Evolutionary conservation across 2,329 filamentous ascomycete genomes (phyloP), one percentile per base, ranked within the genome.

Genomic region (Ophiostoma piceae): DNA sequence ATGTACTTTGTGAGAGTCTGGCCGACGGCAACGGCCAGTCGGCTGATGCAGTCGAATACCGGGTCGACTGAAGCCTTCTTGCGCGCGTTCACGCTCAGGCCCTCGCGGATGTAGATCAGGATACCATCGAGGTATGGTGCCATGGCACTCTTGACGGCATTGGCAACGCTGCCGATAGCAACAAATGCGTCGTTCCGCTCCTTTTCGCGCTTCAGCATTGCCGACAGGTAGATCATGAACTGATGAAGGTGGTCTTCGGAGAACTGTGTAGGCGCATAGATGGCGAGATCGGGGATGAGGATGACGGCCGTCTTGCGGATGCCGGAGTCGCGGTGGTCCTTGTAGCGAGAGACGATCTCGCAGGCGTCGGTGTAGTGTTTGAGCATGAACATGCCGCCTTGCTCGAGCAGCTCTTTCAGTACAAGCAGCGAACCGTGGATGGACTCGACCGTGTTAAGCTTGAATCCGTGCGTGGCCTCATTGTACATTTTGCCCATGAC

Each of bases 321-420:
- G 47, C 93, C 90, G 3, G 88, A 83, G 75, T 99, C 96, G 69
- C 92, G 88, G 75, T 98, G 92, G 75, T 99, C 95, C 79, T 96
- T 96, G 78, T 96, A 92, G 72, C 91, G 90, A 74, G 94, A 89
- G 47, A 97, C 92, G 73, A 95, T 94, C 73, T 99, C 95, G 78
- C 94, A 98, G 12, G 92, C 90, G 75, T 96, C 92, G 71, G 90
- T 88, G 79, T 98, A 99, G 77, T 94, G 88, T 54, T 94, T 92
- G 76, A 97, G 93, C 95, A 99, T 98, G 79, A 96, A 99, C 94
- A 99, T 99, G 75, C 93, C 94, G 68, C 95, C 95, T 78, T 97
- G 94, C 73, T 95, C 88, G 22, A 99, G 87, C 66, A 99, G 85
- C 80, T 98, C 94, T 78, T 94, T 96, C 75, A 98, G 85, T 1